Evolutionary conservation across 208 protist species (phyloP).

Genomic region (Lotmaria passim): DNA sequence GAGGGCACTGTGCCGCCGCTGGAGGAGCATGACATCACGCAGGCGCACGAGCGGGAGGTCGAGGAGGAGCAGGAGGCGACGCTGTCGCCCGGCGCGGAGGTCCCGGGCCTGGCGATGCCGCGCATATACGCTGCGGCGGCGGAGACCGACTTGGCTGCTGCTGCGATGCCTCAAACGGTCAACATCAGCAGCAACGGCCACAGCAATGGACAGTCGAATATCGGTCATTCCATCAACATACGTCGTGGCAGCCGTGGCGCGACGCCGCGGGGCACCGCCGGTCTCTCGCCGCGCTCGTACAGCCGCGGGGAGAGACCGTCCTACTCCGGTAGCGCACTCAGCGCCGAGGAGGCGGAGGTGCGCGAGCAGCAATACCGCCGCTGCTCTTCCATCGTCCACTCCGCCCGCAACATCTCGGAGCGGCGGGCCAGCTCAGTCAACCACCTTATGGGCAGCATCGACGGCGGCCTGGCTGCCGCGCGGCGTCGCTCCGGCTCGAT

Average conservation of each 20-base stretch:
- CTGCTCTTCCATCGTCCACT: conserved; percentile 45
- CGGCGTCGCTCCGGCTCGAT: conserved; percentile 27
- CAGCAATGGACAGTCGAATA: neutral
- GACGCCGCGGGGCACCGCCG: conserved; percentile 12
- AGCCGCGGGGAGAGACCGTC: conserved; percentile 20
- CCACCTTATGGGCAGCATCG: conserved; percentile 26
- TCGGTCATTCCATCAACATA: neutral
- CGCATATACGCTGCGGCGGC: neutral
- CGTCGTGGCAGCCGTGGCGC: conserved; percentile 10
- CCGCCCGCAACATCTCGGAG: conserved; percentile 39
- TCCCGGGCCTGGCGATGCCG: conserved; percentile 9
- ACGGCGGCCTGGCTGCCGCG: neutral
- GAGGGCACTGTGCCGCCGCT: conserved; percentile 25
- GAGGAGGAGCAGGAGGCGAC: conserved; percentile 13
- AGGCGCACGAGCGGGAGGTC: conserved; percentile 9
- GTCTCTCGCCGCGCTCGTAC: conserved; percentile 19
- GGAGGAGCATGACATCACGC: conserved; percentile 2
- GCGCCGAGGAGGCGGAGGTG: conserved; percentile 13
- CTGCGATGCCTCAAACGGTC: neutral
- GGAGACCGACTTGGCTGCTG: neutral
- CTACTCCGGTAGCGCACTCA: conserved; percentile 15
- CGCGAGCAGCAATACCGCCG: conserved; percentile 32
- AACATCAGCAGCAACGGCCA: neutral
- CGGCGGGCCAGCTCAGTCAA: conserved; percentile 46
- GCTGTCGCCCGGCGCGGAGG: neutral